phyloP scores from a whole-genome alignment of 1,284 basidiomycete genomes.

The Thecaphora frezii region DNA sequence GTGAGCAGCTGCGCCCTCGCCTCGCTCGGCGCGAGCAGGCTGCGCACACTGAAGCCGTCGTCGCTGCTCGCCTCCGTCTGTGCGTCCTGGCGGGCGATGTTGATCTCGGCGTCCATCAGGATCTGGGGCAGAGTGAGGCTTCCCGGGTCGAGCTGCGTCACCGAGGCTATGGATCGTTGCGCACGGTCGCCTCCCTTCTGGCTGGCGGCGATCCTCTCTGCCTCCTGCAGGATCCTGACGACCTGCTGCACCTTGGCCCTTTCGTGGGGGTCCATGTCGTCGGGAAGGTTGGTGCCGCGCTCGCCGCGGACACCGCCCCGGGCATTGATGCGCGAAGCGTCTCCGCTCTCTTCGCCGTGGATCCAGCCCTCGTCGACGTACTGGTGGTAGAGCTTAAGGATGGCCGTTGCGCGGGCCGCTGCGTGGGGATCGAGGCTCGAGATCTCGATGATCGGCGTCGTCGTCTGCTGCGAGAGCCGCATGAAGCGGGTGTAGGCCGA shows the following conservation, averaged over 20 bases:
- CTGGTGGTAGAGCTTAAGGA: constrained; percentile 50
- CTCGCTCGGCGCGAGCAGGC: not conserved
- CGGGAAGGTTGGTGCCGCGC: not conserved
- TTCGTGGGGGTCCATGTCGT: not conserved
- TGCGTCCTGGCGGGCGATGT: not conserved
- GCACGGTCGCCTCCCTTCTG: not conserved
- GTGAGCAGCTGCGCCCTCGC: not conserved
- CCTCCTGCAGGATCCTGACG: not conserved
- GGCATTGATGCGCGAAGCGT: constrained; percentile 5
- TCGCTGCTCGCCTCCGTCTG: not conserved
- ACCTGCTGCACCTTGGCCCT: not conserved
- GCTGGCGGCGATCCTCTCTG: not conserved
- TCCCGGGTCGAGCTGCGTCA: not conserved
- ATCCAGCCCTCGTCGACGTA: constrained; percentile 51
- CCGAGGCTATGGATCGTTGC: not conserved
- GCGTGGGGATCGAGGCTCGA: constrained; percentile 44
- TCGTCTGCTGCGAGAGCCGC: constrained; percentile 37
- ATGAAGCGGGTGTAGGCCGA: constrained; percentile 20
- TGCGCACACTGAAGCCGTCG: not conserved
- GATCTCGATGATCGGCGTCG: constrained; percentile 48
- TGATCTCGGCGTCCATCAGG: constrained; percentile 2
- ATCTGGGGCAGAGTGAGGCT: constrained; percentile 1
- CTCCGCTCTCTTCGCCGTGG: constrained; percentile 12
- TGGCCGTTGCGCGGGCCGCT: constrained; percentile 48
- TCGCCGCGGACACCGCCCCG: too few species aligned